A percentile compares a stretch with the other conserved stretches of the same genome.
phyloP scores from a whole-genome alignment of 73 alveolate genomes.

The Stentor coeruleus region DNA sequence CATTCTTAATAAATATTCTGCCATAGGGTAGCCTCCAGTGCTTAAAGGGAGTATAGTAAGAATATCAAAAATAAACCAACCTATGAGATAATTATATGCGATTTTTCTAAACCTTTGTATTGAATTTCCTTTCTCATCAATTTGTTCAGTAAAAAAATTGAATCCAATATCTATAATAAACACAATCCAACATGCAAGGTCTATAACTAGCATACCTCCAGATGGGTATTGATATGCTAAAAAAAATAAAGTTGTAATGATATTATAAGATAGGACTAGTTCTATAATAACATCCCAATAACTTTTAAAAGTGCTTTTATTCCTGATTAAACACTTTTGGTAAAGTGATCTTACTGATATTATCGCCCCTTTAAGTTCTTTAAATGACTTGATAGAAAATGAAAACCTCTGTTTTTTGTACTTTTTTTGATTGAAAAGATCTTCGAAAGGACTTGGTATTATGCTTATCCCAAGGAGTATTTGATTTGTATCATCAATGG shows the following conservation, averaged over 20 bases:
- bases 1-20: neutral
- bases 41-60: neutral
- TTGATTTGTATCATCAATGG: no score
- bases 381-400: neutral
- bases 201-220: neutral
- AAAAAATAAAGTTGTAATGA: neutral
- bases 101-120: neutral
- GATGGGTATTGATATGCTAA: neutral
- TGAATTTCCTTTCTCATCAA: neutral
- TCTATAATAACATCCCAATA: neutral
- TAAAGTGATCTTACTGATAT: neutral
- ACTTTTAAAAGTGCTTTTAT: neutral
- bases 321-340: neutral
- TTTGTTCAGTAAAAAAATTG: neutral
- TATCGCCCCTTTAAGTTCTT: neutral
- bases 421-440: no score
- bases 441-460: no score
- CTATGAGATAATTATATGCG: neutral
- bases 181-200: neutral
- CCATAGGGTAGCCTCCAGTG: neutral
- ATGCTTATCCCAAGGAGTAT: no score
- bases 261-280: neutral
- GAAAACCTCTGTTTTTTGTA: no score
- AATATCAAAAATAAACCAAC: neutral
- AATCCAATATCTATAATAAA: neutral